Percentiles rank a stretch among this genome's conserved stretches.
These are phyloP conservation scores for Astragalus glycyphyllos DNA, from an alignment of 306 rosid species.

Conservation along the genomic window DNA sequence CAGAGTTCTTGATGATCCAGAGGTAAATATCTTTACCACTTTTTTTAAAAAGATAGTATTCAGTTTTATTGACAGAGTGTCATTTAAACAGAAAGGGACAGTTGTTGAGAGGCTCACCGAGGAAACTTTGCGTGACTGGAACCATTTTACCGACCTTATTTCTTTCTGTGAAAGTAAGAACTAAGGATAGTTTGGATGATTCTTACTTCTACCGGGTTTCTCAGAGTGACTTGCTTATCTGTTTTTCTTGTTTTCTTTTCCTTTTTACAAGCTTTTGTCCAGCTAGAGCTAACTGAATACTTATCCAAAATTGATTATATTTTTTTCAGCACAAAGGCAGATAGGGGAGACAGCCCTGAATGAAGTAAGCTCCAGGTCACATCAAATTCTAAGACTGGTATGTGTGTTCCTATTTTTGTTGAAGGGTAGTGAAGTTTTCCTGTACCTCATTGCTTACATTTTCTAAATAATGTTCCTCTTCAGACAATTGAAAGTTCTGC, in stretches of 20 bases:
- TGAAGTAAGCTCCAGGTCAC: conserved; percentile 98
- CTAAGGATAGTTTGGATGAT: conserved; percentile 44
- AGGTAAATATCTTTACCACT: conserved; percentile 57
- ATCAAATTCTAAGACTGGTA: conserved; percentile 96
- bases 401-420: conserved; percentile 22
- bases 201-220: conserved; percentile 31
- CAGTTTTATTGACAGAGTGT: conserved; percentile 40
- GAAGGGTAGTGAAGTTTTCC: conserved; percentile 4
- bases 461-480: conserved; percentile 37
- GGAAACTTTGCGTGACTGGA: conserved; percentile 81
- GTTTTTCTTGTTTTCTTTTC: conserved; percentile 24
- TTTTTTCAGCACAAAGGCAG: conserved; percentile 85
- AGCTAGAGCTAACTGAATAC: conserved; percentile 35
- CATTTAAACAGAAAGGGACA: conserved; percentile 81
- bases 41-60: conserved; percentile 10
- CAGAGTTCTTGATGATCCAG: conserved; percentile 98
- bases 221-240: conserved; percentile 16
- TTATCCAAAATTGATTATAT: neutral
- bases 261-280: conserved; percentile 19
- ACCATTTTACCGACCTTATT: conserved; percentile 79
- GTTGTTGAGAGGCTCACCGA: conserved; percentile 87
- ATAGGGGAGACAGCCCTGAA: conserved; percentile 91
- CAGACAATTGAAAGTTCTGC: conserved; percentile 91
- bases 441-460: conserved; percentile 22
- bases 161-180: conserved; percentile 80